Evolutionary conservation across 2,329 filamentous ascomycete species (phyloP).

Genomic region (Trichoderma brevicompactum): DNA sequence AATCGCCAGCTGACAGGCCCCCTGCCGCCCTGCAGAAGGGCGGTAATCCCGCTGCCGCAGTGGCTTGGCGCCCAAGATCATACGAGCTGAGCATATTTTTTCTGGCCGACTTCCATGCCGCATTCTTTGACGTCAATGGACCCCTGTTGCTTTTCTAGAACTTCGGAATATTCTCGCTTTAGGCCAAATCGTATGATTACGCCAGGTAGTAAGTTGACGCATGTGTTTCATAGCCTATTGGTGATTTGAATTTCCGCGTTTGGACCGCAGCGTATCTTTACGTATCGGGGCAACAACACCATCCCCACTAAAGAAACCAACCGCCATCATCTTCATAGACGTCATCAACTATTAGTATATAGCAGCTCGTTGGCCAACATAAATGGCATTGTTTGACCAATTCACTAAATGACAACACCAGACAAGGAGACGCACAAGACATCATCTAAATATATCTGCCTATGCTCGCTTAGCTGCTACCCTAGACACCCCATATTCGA

Average conservation of each 20-base stretch:
- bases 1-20: neutral
- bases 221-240: neutral
- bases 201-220: neutral
- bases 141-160: constrained; percentile 10
- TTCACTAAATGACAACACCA: neutral
- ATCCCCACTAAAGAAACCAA: no score
- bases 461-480: neutral
- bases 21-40: neutral
- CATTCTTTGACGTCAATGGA: neutral
- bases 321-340: no score
- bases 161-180: constrained; percentile 3
- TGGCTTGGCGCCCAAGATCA: neutral
- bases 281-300: no score
- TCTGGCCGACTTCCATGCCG: neutral
- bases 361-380: no score
- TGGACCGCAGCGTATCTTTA: no score
- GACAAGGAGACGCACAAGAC: neutral
- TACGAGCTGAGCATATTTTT: constrained; percentile 19
- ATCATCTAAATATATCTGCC: neutral
- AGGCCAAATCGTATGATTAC: neutral
- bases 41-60: constrained; percentile 5
- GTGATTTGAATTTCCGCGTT: neutral
- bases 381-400: neutral
- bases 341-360: no score
- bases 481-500: neutral